Evolutionary conservation across 306 rosid genomes (phyloP), one percentile per base, ranked within the genome.

Genomic region (Castanea sativa): DNA sequence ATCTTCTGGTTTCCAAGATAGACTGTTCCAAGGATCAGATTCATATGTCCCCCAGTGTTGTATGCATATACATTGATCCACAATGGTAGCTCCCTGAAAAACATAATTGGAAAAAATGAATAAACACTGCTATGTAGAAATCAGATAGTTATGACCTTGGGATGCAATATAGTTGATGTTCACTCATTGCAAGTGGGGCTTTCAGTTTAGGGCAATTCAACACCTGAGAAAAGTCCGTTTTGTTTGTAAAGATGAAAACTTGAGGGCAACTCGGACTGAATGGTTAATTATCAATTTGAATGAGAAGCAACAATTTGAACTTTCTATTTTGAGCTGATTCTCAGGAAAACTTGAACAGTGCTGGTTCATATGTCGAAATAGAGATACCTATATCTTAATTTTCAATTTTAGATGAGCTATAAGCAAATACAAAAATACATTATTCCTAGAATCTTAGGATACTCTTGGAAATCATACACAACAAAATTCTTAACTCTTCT

Each of bases 11-110:
- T 74, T 79, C 82, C 79, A 76, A 49, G 85, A 71, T 72, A 78
- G 73, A 79, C 69, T 52, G 15, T 76, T 76, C 97, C 92, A 89
- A 76, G 75, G 35, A 77, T 84, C 86, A 15, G 78, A 71, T 75
- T 88, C 94, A 67, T 88, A 87, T 38, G 75, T 68, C 72, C 88
- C 96, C 90, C 89, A 89, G 6, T 83, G 91, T 30, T 95, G 83
- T 76, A 95, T 91, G 88, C 80, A 84, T 55, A 95, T 90, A 75
- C 80, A 27, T 87, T 85, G 93, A 81, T 95, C 93, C 18, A 84
- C 74, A 61, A 95, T 91, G 79, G 81, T 87, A 67, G 98, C 92
- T 65, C 97, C 99, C 98, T 93, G 84, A 75, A 82, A 84, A 12
- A 73, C 53, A 13, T 12, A 69, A 80, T 72, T 78, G 19, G 11